A percentile compares a stretch with the other conserved stretches of the same genome.
Conservation (phyloP, 805 yeast species). For the Pichia manshurica region DNA sequence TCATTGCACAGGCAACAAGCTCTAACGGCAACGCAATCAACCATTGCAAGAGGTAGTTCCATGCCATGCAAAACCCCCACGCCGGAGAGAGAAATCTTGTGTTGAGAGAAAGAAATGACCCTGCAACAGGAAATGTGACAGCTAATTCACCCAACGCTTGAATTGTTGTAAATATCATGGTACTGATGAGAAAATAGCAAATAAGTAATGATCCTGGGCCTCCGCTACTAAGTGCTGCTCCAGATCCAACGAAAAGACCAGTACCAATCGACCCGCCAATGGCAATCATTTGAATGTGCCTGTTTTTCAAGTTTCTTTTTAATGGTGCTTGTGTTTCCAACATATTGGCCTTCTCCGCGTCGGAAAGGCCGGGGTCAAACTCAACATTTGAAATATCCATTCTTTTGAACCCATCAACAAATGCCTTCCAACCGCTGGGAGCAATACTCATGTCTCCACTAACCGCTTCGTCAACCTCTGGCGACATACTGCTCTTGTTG, state of each 20-base stretch:
- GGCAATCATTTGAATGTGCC: conserved; percentile 74
- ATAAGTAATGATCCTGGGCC: conserved; percentile 65
- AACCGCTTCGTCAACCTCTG: no score
- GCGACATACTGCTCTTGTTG: no score
- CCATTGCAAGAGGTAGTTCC: conserved; percentile 50
- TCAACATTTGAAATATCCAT: conserved; percentile 3
- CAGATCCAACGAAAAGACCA: conserved; percentile 69
- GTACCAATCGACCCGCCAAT: conserved; percentile 78
- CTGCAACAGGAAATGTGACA: conserved; percentile 53
- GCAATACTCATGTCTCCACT: background rate
- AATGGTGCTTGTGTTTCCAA: conserved; percentile 40
- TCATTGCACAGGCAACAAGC: conserved; percentile 45
- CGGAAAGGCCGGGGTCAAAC: conserved; percentile 16
- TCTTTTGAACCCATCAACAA: conserved; percentile 25
- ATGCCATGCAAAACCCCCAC: conserved; percentile 53
- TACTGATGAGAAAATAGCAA: conserved; percentile 50
- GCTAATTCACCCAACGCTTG: conserved; percentile 57
- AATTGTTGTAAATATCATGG: conserved; percentile 51
- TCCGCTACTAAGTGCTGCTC: conserved; percentile 49
- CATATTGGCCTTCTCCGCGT: conserved; percentile 38
- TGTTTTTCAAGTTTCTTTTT: conserved; percentile 43
- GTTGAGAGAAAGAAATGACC: conserved; percentile 51
- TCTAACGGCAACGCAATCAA: conserved; percentile 44
- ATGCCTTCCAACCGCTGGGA: conserved; percentile 5
- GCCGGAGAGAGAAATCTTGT: conserved; percentile 51